Evolutionary conservation across 441 rosid species (phyloP), one percentile per base, ranked within the genome.

Genomic region (Populus hybrid): DNA sequence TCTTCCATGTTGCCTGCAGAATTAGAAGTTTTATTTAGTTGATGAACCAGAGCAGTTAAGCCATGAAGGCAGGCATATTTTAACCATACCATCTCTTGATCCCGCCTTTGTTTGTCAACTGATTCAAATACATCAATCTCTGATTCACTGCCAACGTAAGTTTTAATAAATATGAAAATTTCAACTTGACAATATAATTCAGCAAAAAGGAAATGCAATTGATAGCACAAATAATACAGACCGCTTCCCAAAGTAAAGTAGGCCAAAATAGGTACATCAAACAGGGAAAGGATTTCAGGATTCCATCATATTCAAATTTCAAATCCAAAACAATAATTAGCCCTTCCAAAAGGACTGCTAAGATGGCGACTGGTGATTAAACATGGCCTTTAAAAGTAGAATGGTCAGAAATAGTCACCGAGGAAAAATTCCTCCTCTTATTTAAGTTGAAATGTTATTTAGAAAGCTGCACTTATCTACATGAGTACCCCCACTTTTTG

Each of bases 61-160:
- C 67, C 70, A 77, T 36, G 32, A 9, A 24, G 40, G 16, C 26
- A 73, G 72, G 78, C 71, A 79, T n/a, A 50, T 77, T 10, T 67
- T 50, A 79, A 40, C 50, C 88, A 71, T 87, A 94, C 98, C 95
- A 76, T 84, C 84, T 94, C 98, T 72, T 86, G 83, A 81, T 94
- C 97, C 68, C 71, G 84, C 85, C 98, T 89, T 79, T 85, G 85
- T 69, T 83, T 88, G 86, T 93, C 98, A 85, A 94, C 81, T 75
- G 95, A 91, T 79, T 94, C 98, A 84, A 94, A 94, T 20, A 93
- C 73, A 75, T 94, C 98, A 73, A 94, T 94, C 95, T 94, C 98
- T 32, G 94, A 77, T 85, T 93, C 97, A 68, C 98, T 94, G 92
- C 78, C 78, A 82, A 50, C 10, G 69, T 8, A 72, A 34, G 28